Conservation (phyloP, 148 eudicot species). For the Beta vulgaris region DNA sequence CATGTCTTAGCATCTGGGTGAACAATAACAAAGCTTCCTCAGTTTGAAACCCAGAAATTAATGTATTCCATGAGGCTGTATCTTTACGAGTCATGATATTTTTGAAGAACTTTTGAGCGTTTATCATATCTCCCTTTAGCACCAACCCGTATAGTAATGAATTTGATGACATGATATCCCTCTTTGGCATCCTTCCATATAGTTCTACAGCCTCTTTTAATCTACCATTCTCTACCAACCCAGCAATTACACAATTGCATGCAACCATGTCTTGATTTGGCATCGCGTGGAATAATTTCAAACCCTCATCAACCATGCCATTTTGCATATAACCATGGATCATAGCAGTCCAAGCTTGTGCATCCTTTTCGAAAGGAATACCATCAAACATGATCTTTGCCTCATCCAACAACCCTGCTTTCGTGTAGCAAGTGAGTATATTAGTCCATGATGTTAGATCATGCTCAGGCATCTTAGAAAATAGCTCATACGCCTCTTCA, state of each 20-base stretch:
- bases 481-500: slow-evolving; percentile 41
- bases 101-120: slow-evolving; percentile 37
- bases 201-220: slow-evolving; percentile 48
- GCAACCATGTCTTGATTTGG: slow-evolving; percentile 51
- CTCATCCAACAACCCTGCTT: slow-evolving; percentile 38
- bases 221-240: slow-evolving; percentile 45
- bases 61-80: slow-evolving; percentile 50
- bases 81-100: slow-evolving; percentile 39
- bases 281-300: slow-evolving; percentile 45
- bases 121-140: slow-evolving; percentile 39
- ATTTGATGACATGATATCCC: slow-evolving; percentile 48
- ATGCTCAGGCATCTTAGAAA: slow-evolving; percentile 41
- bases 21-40: slow-evolving; percentile 40
- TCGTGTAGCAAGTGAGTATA: slow-evolving; percentile 50
- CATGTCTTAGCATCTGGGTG: slow-evolving; percentile 35
- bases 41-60: slow-evolving; percentile 44
- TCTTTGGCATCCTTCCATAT: slow-evolving; percentile 49
- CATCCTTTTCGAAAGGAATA: slow-evolving; percentile 54
- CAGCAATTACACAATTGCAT: slow-evolving; percentile 60
- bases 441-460: slow-evolving; percentile 62
- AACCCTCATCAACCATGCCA: slow-evolving; percentile 44
- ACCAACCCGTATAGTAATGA: slow-evolving; percentile 48
- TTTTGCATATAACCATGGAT: slow-evolving; percentile 49
- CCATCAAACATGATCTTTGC: slow-evolving; percentile 50
- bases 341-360: slow-evolving; percentile 52